phyloP scores from a whole-genome alignment of 371 early-diverging fungal genomes.

The Entomophthora muscae region DNA sequence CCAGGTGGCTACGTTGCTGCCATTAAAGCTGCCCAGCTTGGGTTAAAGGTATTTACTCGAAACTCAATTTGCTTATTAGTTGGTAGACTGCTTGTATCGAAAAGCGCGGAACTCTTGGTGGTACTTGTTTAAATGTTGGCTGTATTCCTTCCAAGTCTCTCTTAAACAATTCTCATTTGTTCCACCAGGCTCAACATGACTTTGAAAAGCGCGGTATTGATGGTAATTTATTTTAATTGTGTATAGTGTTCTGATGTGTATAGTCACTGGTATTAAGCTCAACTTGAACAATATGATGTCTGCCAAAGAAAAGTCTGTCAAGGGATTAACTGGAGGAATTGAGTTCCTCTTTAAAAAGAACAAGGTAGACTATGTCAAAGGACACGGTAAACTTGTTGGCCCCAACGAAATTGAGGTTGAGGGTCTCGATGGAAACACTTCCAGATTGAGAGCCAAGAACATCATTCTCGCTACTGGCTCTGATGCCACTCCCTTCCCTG shows the following conservation, averaged over 20 bases:
- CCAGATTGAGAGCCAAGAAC: constrained; percentile 75
- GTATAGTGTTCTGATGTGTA: background rate
- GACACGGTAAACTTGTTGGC: constrained; percentile 63
- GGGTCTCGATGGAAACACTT: constrained; percentile 52
- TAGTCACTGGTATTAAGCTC: constrained; percentile 59
- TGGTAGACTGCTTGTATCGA: constrained; percentile 87
- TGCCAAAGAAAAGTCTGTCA: constrained; percentile 78
- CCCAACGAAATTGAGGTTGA: constrained; percentile 66
- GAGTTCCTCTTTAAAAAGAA: constrained; percentile 95
- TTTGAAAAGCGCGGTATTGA: constrained; percentile 88
- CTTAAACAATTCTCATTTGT: constrained; percentile 94
- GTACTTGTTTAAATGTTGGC: constrained; percentile 96
- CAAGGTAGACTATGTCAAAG: constrained; percentile 85
- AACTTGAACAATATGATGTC: constrained; percentile 82
- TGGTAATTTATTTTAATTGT: constrained; percentile 19
- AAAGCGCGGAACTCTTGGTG: constrained; percentile 90
- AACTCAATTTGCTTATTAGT: background rate
- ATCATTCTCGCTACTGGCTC: constrained; percentile 95
- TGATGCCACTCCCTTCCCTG: constrained; percentile 84
- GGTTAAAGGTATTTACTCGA: constrained; percentile 60
- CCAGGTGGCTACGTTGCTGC: constrained; percentile 98
- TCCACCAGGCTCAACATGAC: constrained; percentile 82
- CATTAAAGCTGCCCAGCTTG: constrained; percentile 95
- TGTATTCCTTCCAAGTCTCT: constrained; percentile 98
- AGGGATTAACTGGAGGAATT: constrained; percentile 79